A percentile compares a stretch with the other conserved stretches of the same genome.
phyloP scores from a whole-genome alignment of 257 asterid species.

The Lantana camara region DNA sequence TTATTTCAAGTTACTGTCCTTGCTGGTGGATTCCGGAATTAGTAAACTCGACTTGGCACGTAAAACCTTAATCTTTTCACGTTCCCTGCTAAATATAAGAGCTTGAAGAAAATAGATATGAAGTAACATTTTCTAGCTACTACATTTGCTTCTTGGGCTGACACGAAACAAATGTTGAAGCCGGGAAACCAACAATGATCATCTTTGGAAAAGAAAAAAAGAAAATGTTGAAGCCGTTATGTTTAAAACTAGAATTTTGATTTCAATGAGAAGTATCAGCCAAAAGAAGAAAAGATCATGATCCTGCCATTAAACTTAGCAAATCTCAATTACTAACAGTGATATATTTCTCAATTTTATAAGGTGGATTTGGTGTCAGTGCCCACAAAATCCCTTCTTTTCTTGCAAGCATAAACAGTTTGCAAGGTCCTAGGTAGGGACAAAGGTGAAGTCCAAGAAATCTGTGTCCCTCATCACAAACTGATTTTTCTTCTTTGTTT shows the following conservation, averaged over 20 bases:
- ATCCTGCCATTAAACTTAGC: not conserved
- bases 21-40: not conserved
- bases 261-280: not conserved
- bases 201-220: too few relatives aligned
- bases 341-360: not conserved
- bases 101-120: too few relatives aligned
- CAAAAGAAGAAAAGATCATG: not conserved
- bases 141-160: too few relatives aligned
- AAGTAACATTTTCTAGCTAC: too few relatives aligned
- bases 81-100: too few relatives aligned
- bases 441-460: conserved; percentile 51
- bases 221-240: too few relatives aligned
- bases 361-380: conserved; percentile 30
- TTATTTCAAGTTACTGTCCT: not conserved
- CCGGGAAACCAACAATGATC: too few relatives aligned
- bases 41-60: too few relatives aligned
- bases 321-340: not conserved
- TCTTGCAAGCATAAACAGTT: conserved; percentile 36
- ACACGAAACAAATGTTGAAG: too few relatives aligned
- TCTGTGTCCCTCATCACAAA: conserved; percentile 33
- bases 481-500: not conserved
- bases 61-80: too few relatives aligned
- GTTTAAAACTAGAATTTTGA: too few relatives aligned
- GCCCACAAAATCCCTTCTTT: conserved; percentile 19
- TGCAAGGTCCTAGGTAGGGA: conserved; percentile 39